Base-by-base conservation (phyloP, 192 early-diverging fungal species). In the Dissophora globulifera region DNA sequence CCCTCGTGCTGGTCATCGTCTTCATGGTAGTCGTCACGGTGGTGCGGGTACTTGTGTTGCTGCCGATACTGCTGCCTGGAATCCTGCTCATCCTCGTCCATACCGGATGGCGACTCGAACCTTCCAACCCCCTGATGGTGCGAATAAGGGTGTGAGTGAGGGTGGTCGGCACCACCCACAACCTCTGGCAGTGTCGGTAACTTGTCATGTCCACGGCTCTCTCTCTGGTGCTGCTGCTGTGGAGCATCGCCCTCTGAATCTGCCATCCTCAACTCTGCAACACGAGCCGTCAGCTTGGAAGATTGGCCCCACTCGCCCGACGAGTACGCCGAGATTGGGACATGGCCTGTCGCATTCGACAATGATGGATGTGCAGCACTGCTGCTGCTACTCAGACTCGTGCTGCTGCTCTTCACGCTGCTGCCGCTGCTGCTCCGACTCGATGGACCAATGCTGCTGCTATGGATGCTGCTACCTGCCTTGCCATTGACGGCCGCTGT, bases 361-460 rank as follows among this genome's bases (percentile, higher is more conserved):
- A 17, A 38, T 27, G 15, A 38, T 12, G n/a, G 19, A 48, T 40
- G 43, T n/a, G 43, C 9, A 12, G 43, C 17, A 45, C 63, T 76
- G 58, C 56, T 49, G 1, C 48, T 41, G n/a, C 72, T 76, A 15
- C 63, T 76, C 46, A 76, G 11, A 23, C 72, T 76, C 5, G 63
- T 60, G 22, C 23, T 55, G 52, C 23, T 55, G 52, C 72, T 76
- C 27, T 23, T 50, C 16, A 57, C 49, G 32, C 72, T 76, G 30
- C 63, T 76, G 5, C 63, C 72, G n/a, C 42, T 76, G 26, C 72
- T 76, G 50, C 72, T 76, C 5, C 72, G 62, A 22, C 72, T 76
- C 25, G 71, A 62, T 4, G 56, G 20, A 3, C 46, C 55, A 8
- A 29, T 30, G 35, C 40, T 52, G 11, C 9, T 27, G 2, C n/a